Conservation (phyloP, 306 rosid genomes). For the Sindora glabra region DNA sequence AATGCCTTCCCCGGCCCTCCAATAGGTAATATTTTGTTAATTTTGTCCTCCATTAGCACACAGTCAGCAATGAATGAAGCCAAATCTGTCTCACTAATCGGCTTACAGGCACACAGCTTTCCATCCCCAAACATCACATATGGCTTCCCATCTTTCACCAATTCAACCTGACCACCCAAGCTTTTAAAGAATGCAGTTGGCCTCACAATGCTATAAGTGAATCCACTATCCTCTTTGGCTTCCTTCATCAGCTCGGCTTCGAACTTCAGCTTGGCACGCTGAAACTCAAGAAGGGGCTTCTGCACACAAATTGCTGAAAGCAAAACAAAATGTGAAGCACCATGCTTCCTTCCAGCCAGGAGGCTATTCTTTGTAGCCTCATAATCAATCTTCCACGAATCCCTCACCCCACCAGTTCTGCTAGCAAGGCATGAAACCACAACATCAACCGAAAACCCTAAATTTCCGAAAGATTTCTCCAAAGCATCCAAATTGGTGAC, state of each 20-base stretch:
- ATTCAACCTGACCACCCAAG: too few species aligned
- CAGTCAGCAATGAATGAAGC: slow-evolving; percentile 91
- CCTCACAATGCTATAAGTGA: too few species aligned
- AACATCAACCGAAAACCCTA: slow-evolving; percentile 61
- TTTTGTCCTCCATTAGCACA: slow-evolving; percentile 51
- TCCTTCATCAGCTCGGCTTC: slow-evolving; percentile 48
- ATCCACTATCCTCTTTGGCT: slow-evolving; percentile 47
- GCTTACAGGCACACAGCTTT: slow-evolving; percentile 87
- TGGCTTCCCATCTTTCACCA: too few species aligned
- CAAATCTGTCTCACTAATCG: slow-evolving; percentile 80
- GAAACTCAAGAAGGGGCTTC: too few species aligned
- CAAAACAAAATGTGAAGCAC: too few species aligned
- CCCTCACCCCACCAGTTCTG: slow-evolving; percentile 81
- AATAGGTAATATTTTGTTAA: slow-evolving; percentile 68
- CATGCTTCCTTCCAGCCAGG: too few species aligned
- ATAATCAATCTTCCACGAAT: slow-evolving; percentile 94
- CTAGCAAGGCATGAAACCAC: slow-evolving; percentile 96
- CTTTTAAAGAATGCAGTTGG: too few species aligned
- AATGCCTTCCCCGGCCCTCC: slow-evolving; percentile 90
- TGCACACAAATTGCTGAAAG: too few species aligned
- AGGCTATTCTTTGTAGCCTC: slow-evolving; percentile 87
- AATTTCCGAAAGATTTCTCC: slow-evolving; percentile 38
- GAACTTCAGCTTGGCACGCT: too few species aligned
- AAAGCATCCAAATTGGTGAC: slow-evolving; percentile 60
- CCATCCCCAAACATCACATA: slow-evolving; percentile 99